Conservation (phyloP, 495 filamentous ascomycete genomes). For the Aspergillus avenaceus region DNA sequence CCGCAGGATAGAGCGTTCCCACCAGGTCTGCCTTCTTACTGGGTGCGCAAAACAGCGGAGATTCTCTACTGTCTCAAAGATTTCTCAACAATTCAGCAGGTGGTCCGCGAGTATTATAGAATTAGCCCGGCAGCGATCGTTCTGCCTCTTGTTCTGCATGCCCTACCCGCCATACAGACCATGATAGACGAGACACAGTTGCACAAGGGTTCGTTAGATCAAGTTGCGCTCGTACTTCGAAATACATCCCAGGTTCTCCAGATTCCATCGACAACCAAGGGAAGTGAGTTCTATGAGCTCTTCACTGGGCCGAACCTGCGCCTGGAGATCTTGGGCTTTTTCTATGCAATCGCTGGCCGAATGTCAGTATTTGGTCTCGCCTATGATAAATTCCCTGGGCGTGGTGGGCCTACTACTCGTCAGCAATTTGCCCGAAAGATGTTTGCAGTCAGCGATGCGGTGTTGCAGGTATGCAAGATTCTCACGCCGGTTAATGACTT, state of each 20-base stretch:
- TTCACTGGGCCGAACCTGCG: conserved; percentile 23
- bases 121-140: conserved; percentile 23
- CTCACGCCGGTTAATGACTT: conserved; percentile 30
- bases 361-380: conserved; percentile 23
- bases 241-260: conserved; percentile 22
- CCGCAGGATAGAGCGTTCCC: background rate
- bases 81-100: conserved; percentile 14
- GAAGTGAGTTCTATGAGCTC: conserved; percentile 17
- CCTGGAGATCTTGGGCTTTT: conserved; percentile 27
- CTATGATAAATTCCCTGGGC: conserved; percentile 6
- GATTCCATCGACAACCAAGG: conserved; percentile 12
- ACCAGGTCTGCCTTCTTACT: conserved; percentile 19
- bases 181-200: conserved; percentile 11
- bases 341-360: conserved; percentile 26
- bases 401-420: conserved; percentile 1
- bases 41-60: conserved; percentile 22
- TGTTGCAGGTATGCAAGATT: conserved; percentile 26
- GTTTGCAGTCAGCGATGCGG: conserved; percentile 22
- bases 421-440: conserved; percentile 23
- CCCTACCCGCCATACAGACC: conserved; percentile 9
- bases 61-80: conserved; percentile 16
- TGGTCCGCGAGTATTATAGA: conserved; percentile 25
- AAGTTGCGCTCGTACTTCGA: conserved; percentile 16
- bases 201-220: background rate
- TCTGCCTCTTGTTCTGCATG: conserved; percentile 21